A percentile compares a stretch with the other conserved stretches of the same genome.
These are phyloP conservation scores for Arachnomyces sp. DNA, from an alignment of 2,329 filamentous ascomycete genomes.

Conservation along the genomic window DNA sequence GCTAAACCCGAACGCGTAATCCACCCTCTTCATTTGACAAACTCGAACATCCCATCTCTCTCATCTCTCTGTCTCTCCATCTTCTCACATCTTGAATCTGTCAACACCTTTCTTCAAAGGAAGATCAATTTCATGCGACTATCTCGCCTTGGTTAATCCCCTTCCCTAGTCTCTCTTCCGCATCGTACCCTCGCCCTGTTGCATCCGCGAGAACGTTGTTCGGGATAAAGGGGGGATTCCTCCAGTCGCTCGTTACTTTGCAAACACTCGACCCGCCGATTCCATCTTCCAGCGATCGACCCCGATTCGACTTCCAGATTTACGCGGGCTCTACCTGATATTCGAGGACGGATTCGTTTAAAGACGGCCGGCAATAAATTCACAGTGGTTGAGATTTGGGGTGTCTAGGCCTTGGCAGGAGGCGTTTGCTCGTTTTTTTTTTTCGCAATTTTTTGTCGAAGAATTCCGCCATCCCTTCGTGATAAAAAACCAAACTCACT, in stretches of 20 bases:
- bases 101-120: background rate
- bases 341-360: too few species aligned
- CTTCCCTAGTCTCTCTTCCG: conserved; percentile 2
- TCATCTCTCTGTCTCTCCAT: too few species aligned
- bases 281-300: conserved; percentile 17
- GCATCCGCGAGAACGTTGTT: background rate
- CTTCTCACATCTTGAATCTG: background rate
- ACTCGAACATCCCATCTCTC: too few species aligned
- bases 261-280: background rate
- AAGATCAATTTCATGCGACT: background rate
- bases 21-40: too few species aligned
- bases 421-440: too few species aligned
- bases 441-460: too few species aligned
- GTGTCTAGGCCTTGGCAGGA: too few species aligned
- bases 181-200: background rate
- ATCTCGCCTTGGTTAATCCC: conserved; percentile 1
- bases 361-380: too few species aligned
- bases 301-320: conserved; percentile 18
- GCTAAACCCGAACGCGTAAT: too few species aligned
- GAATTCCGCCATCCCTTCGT: too few species aligned
- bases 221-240: conserved; percentile 34
- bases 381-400: too few species aligned
- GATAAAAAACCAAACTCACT: too few species aligned
- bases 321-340: conserved; percentile 1
- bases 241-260: conserved; percentile 33